Evolutionary conservation across 2,329 filamentous ascomycete genomes (phyloP).

Genomic region (Alternaria dauci): DNA sequence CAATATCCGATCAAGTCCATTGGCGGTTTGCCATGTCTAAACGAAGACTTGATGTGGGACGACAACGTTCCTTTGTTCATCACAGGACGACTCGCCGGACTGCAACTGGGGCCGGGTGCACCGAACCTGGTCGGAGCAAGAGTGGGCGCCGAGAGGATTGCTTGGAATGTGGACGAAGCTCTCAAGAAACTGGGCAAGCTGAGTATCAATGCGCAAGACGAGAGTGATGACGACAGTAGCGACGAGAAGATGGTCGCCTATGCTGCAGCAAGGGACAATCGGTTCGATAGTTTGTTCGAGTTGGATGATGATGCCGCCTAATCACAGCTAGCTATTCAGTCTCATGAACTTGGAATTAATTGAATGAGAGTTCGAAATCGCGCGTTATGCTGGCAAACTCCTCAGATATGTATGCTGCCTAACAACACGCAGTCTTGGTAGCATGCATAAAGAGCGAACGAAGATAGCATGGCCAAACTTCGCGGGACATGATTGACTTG

Average conservation of each 20-base stretch:
- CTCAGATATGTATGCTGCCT: background rate
- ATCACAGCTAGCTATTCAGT: background rate
- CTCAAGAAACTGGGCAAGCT: conserved; percentile 44
- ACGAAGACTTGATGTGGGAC: conserved; percentile 78
- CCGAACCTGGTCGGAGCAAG: conserved; percentile 78
- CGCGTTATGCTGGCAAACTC: background rate
- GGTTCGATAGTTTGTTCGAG: conserved; percentile 49
- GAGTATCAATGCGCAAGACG: background rate
- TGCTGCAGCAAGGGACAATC: conserved; percentile 54
- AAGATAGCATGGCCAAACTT: background rate
- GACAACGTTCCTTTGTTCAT: conserved; percentile 77
- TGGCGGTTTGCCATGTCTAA: conserved; percentile 76
- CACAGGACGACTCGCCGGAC: conserved; percentile 71
- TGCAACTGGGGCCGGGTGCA: conserved; percentile 75
- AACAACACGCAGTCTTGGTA: background rate
- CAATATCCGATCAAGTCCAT: conserved; percentile 69
- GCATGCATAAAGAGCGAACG: background rate
- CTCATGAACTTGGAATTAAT: background rate
- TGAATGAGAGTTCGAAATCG: background rate
- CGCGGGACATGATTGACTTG: background rate
- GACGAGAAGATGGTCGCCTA: conserved; percentile 40
- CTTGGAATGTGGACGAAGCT: conserved; percentile 72
- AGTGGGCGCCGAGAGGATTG: conserved; percentile 75
- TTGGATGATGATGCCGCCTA: conserved; percentile 4
- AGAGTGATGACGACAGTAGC: conserved; percentile 16